Base-by-base conservation (phyloP, 805 yeast genomes). In the Pichia occidentalis region DNA sequence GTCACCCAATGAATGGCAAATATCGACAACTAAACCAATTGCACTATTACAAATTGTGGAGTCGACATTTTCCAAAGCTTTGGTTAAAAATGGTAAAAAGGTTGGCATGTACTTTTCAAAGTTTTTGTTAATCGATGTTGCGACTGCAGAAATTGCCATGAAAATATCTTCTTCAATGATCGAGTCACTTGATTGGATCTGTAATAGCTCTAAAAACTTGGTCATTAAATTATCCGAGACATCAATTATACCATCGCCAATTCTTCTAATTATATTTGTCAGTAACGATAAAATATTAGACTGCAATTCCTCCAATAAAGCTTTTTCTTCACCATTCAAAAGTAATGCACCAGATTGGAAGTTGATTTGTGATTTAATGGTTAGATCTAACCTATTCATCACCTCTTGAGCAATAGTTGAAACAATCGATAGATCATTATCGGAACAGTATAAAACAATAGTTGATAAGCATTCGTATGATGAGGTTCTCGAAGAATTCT, bases 21-120 rank as follows among this genome's bases (percentile, higher is more conserved):
- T 80, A 63, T 92, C 98, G 14, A 96, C 96, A 42, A 92, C 87
- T 35, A 92, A 72, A 4, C 98, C 97, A 40, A 92, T 87, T 3
- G 97, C 95, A 5, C 95, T 85, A 46, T 75, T 75, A 53, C 95
- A 82, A 9, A 85, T 78, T 26, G 88, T 83, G 4, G 86, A 77
- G 26, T 85, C 95, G 7, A 83, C 77, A 60, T 87, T 88, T 50
- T 76, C 73, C 44, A 92, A 68, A 0, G 95, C 95, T 44, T 71
- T 70, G 13, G 78, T 76, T 57, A 92, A 70, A 58, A 70, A 88
- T 39, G 97, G 97, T 43, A 85, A 67, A 58, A 92, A 86, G 6
- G 83, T 71, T 39, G 75, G 78, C 78, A 88, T 77, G 59, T 85
- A 92, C 51, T 75, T 76, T 50, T 70, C 69, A 57, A 92, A 92